Evolutionary conservation across 2,329 filamentous ascomycete species (phyloP).

Genomic region (Colletotrichum sp.): DNA sequence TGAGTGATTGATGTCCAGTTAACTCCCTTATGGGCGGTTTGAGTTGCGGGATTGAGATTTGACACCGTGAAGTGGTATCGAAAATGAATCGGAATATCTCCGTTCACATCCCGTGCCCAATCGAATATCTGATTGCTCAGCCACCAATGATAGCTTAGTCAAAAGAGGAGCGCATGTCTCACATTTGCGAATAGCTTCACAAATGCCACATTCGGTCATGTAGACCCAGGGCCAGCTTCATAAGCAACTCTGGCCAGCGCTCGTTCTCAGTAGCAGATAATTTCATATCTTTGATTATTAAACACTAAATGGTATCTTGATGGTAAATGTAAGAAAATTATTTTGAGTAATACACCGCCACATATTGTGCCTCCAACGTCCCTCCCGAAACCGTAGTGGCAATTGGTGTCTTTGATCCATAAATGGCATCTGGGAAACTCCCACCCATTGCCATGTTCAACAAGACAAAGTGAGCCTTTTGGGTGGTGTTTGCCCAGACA

Average conservation of each 20-base stretch:
- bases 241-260: no score
- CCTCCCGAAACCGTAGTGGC: neutral
- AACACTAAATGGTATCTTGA: neutral
- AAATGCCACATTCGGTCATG: neutral
- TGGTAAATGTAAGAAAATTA: neutral
- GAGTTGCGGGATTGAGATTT: neutral
- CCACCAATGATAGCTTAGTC: neutral
- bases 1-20: neutral
- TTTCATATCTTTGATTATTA: neutral
- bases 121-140: neutral
- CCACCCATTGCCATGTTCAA: slow-evolving; percentile 45
- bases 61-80: neutral
- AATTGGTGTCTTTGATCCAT: neutral
- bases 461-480: slow-evolving; percentile 36
- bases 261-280: no score
- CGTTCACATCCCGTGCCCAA: neutral
- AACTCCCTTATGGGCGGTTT: neutral
- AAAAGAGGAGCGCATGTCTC: neutral
- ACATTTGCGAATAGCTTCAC: neutral
- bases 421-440: slow-evolving; percentile 37
- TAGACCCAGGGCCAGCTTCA: no score
- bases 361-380: neutral
- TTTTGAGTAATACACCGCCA: neutral
- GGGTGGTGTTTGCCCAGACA: slow-evolving; percentile 35
- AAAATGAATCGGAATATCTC: neutral